Evolutionary conservation across 2,329 filamentous ascomycete genomes (phyloP), one percentile per base, ranked within the genome.

Genomic region (Aspergillus spinulosporus): DNA sequence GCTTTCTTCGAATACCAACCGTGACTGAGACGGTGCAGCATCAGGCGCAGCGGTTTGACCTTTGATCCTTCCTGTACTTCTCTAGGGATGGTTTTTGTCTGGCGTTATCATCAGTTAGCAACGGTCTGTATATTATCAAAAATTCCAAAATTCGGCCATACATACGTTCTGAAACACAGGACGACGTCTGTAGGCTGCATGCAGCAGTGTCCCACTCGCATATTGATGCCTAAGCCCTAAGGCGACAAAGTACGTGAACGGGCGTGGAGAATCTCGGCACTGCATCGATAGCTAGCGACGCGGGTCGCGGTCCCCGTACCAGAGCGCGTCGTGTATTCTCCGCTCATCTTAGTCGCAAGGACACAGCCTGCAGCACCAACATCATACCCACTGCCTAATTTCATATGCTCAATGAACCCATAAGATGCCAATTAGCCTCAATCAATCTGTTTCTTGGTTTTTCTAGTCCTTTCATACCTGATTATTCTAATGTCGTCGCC

Each of bases 401-500:
- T 50, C 6, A 47, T 26, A 15, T 15, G 9, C 26, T 28, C 21
- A 26, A 12, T 21, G 21, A 21, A 40, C 37, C 42, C 36, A 32
- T 45, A 59, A 37, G 31, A 60, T 60, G 48, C 8, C 32, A 48
- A 6, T 32, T 44, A 31, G 12, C 42, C 11, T 4, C 12, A 50
- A 9, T 28, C 54, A 46, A 52, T 47, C 31, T 5, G 8, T 34
- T 29, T 21, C 34, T 12, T 37, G 4, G 4, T 11, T 45, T 8
- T 29, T 45, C 26, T 5, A 44, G 34, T 14, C 12, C 15, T 21
- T 4, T 21, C 11, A 52, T 21, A 49, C 26, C 11, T 42, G 2
- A 48, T 26, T 11, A 21, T 8, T 36, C 51, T 7, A 26, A 72
- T 72, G 69, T 71, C 70, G 9, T 59, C 65, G 8, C 65, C 67